These are phyloP conservation scores for Emergomyces africanus DNA, from an alignment of 2,329 filamentous ascomycete genomes.

Conservation along the genomic window DNA sequence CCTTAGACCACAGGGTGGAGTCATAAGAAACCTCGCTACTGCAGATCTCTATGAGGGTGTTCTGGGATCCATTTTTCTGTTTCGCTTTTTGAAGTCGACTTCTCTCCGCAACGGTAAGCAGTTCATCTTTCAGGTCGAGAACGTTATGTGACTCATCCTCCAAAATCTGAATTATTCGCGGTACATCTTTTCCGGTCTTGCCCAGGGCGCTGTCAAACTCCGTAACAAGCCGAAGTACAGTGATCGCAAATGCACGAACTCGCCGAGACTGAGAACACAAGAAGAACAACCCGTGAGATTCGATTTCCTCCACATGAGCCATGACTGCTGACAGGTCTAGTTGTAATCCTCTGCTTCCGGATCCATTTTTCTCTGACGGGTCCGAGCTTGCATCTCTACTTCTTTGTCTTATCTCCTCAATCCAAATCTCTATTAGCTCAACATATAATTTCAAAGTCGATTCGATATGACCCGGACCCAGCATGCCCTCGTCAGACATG, in stretches of 20 bases:
- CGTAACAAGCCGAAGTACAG: constrained; percentile 77
- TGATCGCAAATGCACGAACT: constrained; percentile 82
- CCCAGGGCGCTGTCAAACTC: constrained; percentile 87
- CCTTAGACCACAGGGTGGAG: constrained; percentile 90
- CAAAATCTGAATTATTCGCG: constrained; percentile 78
- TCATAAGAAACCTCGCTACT: constrained; percentile 94
- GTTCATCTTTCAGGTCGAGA: constrained; percentile 80
- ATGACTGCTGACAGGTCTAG: constrained; percentile 79
- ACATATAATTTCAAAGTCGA: constrained; percentile 87
- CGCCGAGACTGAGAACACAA: constrained; percentile 87
- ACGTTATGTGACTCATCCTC: constrained; percentile 81
- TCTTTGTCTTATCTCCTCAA: constrained; percentile 86
- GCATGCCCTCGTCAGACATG: constrained; percentile 95
- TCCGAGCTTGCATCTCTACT: constrained; percentile 59
- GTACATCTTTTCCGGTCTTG: constrained; percentile 64
- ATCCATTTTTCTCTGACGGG: constrained; percentile 46
- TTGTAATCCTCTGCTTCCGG: constrained; percentile 61
- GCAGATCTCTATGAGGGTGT: constrained; percentile 83
- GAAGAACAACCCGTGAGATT: constrained; percentile 94
- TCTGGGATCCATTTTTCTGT: constrained; percentile 68
- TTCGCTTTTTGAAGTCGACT: constrained; percentile 85
- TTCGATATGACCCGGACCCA: constrained; percentile 88
- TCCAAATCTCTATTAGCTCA: constrained; percentile 91
- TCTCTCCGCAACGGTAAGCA: constrained; percentile 73
- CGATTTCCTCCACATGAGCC: constrained; percentile 90